phyloP scores from a whole-genome alignment of 805 yeast genomes.

The Barnettozyma wickerhamii region DNA sequence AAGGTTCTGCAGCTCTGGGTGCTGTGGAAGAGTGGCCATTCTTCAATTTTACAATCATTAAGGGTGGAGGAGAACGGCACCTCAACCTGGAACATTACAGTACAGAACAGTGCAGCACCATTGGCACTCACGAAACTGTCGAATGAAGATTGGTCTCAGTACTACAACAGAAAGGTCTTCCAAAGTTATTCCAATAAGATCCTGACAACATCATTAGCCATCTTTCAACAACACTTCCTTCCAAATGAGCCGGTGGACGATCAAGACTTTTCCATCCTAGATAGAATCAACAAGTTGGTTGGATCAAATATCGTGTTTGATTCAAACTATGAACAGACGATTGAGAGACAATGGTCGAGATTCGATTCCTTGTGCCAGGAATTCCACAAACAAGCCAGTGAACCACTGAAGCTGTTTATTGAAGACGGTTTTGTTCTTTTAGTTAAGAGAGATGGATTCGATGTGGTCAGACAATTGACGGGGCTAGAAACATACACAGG shows the following conservation, averaged over 20 bases:
- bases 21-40: slow-evolving; percentile 63
- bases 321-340: slow-evolving; percentile 31
- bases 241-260: slow-evolving; percentile 22
- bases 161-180: slow-evolving; percentile 42
- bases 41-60: slow-evolving; percentile 40
- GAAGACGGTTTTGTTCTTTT: slow-evolving; percentile 30
- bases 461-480: slow-evolving; percentile 32
- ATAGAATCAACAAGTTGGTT: slow-evolving; percentile 29
- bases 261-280: slow-evolving; percentile 28
- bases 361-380: slow-evolving; percentile 73
- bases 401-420: slow-evolving; percentile 49
- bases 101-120: slow-evolving; percentile 5
- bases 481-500: slow-evolving; percentile 30
- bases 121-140: slow-evolving; percentile 19
- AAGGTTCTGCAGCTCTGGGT: slow-evolving; percentile 32
- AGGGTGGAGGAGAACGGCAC: slow-evolving; percentile 25
- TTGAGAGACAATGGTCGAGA: slow-evolving; percentile 59
- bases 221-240: slow-evolving; percentile 43
- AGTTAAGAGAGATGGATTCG: slow-evolving; percentile 32
- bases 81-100: slow-evolving; percentile 21
- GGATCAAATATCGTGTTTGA: slow-evolving; percentile 28
- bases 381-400: slow-evolving; percentile 54
- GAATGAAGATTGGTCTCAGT: slow-evolving; percentile 33
- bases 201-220: slow-evolving; percentile 47
- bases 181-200: slow-evolving; percentile 46